These are phyloP conservation scores for Trichoderma aggressivum DNA, from an alignment of 2,329 filamentous ascomycete species.

Conservation along the genomic window DNA sequence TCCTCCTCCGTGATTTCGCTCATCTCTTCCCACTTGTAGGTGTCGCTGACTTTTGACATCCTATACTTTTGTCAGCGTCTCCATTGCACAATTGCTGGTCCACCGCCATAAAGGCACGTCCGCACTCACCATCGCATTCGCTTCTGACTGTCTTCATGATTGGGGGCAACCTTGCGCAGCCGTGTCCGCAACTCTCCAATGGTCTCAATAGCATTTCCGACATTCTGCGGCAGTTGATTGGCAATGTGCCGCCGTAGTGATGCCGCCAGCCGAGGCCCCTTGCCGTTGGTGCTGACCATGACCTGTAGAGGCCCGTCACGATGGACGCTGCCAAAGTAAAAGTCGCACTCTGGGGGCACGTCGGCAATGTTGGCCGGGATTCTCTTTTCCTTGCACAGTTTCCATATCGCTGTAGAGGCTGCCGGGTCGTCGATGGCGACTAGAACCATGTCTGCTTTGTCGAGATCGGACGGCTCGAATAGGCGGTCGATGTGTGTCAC, in stretches of 20 bases:
- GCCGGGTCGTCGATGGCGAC: slow-evolving; percentile 90
- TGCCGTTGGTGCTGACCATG: slow-evolving; percentile 98
- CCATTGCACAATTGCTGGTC: neutral
- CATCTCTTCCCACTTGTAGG: slow-evolving; percentile 80
- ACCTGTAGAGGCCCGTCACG: slow-evolving; percentile 93
- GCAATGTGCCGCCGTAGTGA: slow-evolving; percentile 83
- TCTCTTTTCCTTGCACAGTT: slow-evolving; percentile 78
- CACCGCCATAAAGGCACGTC: neutral
- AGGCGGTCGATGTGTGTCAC: slow-evolving; percentile 77
- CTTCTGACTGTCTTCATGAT: slow-evolving; percentile 70
- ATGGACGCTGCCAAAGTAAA: slow-evolving; percentile 96
- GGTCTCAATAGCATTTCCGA: slow-evolving; percentile 79
- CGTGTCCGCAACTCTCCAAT: slow-evolving; percentile 78
- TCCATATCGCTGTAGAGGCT: slow-evolving; percentile 89
- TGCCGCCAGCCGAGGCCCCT: slow-evolving; percentile 86
- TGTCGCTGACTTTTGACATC: slow-evolving; percentile 91
- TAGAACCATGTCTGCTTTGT: slow-evolving; percentile 80
- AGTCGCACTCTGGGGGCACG: slow-evolving; percentile 94
- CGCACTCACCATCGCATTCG: slow-evolving; percentile 76
- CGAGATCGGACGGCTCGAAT: slow-evolving; percentile 84
- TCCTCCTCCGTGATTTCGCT: slow-evolving; percentile 77
- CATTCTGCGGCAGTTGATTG: slow-evolving; percentile 67
- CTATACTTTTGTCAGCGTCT: slow-evolving; percentile 38
- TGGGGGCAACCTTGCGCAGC: slow-evolving; percentile 73
- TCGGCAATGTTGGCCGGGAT: slow-evolving; percentile 96